Evolutionary conservation across 441 rosid genomes (phyloP).

Genomic region (Syzygium syzygioides): DNA sequence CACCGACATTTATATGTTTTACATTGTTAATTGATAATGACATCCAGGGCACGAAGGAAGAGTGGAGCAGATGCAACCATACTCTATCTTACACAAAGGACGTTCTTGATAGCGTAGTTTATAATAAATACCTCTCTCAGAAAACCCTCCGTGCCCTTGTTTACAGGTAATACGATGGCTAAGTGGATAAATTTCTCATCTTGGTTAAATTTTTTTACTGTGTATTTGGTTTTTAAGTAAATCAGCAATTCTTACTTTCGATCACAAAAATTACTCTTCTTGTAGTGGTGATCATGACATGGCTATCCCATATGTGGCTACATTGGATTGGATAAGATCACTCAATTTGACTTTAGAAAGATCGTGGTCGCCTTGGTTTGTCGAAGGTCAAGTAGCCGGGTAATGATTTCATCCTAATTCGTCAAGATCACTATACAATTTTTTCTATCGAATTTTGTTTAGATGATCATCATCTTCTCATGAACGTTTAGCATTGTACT

Average conservation of each 20-base stretch:
- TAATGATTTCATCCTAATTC: not conserved
- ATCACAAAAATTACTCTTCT: not conserved
- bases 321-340: not conserved
- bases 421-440: not conserved
- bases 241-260: not conserved
- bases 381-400: not conserved
- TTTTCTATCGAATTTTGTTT: not conserved
- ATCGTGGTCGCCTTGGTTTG: not conserved
- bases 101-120: not conserved
- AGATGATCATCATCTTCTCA: not conserved
- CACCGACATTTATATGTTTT: not conserved
- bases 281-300: not conserved
- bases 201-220: not conserved
- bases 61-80: conserved; percentile 5
- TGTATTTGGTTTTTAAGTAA: not conserved
- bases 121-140: conserved; percentile 1
- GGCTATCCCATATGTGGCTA: not conserved
- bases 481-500: not conserved
- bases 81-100: not conserved
- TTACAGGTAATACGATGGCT: conserved; percentile 1
- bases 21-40: not conserved
- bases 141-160: conserved; percentile 14
- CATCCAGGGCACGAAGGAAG: conserved; percentile 9
- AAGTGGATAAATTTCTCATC: not conserved
- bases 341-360: not conserved